Evolutionary conservation across 2,329 filamentous ascomycete genomes (phyloP), one percentile per base, ranked within the genome.

Genomic region (Apiospora malaysiana): DNA sequence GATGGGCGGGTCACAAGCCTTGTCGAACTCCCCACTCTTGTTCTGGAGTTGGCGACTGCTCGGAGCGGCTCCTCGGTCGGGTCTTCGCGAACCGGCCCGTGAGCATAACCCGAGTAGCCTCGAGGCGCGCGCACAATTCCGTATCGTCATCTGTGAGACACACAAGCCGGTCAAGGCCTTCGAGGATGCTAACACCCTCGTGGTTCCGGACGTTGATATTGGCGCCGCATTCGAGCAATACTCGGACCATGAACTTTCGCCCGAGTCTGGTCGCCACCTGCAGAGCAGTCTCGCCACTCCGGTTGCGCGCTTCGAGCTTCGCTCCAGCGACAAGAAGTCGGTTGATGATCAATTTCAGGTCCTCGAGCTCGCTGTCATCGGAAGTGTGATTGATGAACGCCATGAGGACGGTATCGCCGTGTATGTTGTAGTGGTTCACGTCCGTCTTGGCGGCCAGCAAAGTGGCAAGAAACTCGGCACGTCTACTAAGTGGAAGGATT

Each of bases 361-460:
- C 85, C 32, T 87, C 85, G 27, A 87, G 85, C 73, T 85, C 85
- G 43, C 73, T 73, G 0, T 76, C 77, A 47, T 79, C 78, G 1
- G 84, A 82, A 1, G 87, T 81, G 68, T 88, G 81, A 0, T 83
- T 80, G 14, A 85, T 83, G 74, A 90, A 90, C 0, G 85, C 81
- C 84, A 89, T 89, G 18, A 90, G 82, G 0, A 87, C 86, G 0
- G 88, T 89, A 75, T 85, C 83, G 47, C 88, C 88, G 23, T 79
- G 73, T 4, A 76, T 76, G 77, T 89, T 86, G 77, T 88, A 87
- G 70, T 88, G 86, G 74, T 89, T 87, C 5, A 83, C 81, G 70
- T 88, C 83, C 14, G 87, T 84, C 0, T 79, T 77, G 0, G 80
- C 78, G 0, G 70, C 14, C 0, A 87, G 75, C 0, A 87, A 77